Evolutionary conservation across 2,329 filamentous ascomycete genomes (phyloP).

Genomic region (Zymoseptoria passerinii): DNA sequence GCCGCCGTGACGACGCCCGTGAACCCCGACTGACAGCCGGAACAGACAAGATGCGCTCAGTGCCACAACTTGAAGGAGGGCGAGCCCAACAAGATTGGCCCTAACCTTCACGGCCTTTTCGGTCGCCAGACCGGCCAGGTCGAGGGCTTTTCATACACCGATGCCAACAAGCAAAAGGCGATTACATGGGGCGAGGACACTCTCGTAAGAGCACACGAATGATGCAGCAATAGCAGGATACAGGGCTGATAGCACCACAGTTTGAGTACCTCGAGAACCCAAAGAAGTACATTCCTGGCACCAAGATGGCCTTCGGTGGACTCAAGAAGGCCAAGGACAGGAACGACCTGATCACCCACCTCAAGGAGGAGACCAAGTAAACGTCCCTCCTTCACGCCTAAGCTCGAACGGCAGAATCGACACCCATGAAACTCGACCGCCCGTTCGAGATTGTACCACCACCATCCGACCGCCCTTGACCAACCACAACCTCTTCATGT

Average conservation of each 20-base stretch:
- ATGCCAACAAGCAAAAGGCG: constrained; percentile 98
- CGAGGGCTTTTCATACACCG: constrained; percentile 92
- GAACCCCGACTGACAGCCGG: constrained; percentile 4
- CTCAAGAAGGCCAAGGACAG: constrained; percentile 99
- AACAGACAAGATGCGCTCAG: constrained; percentile 81
- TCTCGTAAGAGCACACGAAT: constrained; percentile 50
- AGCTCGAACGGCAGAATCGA: neutral
- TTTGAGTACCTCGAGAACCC: constrained; percentile 99
- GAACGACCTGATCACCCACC: constrained; percentile 92
- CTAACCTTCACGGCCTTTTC: constrained; percentile 93
- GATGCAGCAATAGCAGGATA: neutral
- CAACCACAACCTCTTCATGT: neutral
- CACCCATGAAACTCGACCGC: neutral
- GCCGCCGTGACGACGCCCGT: neutral
- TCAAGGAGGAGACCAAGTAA: constrained; percentile 63
- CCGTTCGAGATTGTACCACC: neutral
- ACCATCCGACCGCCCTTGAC: neutral
- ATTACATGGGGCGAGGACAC: constrained; percentile 79
- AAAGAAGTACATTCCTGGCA: constrained; percentile 99
- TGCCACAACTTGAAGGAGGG: constrained; percentile 92
- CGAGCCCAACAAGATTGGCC: constrained; percentile 96
- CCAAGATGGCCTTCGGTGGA: constrained; percentile 99
- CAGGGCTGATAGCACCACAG: constrained; percentile 37
- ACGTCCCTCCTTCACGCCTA: constrained; percentile 21
- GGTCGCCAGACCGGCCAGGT: constrained; percentile 90